Evolutionary conservation across 2,329 filamentous ascomycete species (phyloP), one percentile per base, ranked within the genome.

Genomic region (Pseudovirgaria hyperparasitica): DNA sequence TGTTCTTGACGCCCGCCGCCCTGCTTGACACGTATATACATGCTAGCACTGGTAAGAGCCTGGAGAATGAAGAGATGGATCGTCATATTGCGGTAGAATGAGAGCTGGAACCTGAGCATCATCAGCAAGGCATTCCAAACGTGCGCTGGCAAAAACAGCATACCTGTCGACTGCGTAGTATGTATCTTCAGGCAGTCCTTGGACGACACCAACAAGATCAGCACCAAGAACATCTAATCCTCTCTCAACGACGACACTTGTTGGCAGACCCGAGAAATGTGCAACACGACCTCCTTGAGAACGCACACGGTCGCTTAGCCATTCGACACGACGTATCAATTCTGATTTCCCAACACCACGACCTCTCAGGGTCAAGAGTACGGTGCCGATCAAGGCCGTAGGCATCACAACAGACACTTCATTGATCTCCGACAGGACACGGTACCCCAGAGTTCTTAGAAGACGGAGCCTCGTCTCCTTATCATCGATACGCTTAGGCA

Each of bases 31-130:
- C 73, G 72, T 1, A 76, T 90, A 52, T 98, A 98, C 65, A 98
- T 76, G 16, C 81, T 81, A 4, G 77, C 82, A 34, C 82, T 90
- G 13, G 96, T 82, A 4, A 98, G 64, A 0, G 87, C 81, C 50
- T 96, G 86, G 2, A 84, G 79, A 31, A 98, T 90, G 53, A 98
- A 98, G 5, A 98, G 69, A 49, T 98, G 90, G 35, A 98, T 98
- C 0, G 87, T 94, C 90, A 96, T 96, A 55, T 98, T 98, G 27
- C 90, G 77, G 57, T 98, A 98, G 55, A 98, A 98, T 0, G 85
- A 93, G 7, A 98, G 69, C 49, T 98, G 90, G 61, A 98, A 98
- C 28, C 61, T 57, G 35, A 4, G 27, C 9, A 6, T n/a, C 16
- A 19, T 42, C 24, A 41, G 32, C 23, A 4, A 16, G 6, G 3